Evolutionary conservation across 2,329 filamentous ascomycete species (phyloP), one percentile per base, ranked within the genome.

Genomic region (Alternaria angustiovoidea): DNA sequence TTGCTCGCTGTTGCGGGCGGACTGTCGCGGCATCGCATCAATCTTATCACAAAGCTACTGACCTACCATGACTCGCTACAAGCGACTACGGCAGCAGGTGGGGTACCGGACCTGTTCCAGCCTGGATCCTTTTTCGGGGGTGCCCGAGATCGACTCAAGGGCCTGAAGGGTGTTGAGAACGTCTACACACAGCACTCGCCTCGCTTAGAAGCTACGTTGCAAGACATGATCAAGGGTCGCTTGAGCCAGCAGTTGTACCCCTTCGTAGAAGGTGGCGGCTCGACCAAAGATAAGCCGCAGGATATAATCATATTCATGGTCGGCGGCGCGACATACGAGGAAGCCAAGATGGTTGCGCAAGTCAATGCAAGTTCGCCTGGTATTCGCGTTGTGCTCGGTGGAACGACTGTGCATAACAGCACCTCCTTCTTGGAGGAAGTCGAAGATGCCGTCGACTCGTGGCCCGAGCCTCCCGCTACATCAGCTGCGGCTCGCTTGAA

Each of bases 181-280:
- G 95, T 99, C 28, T 99, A 99, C 78, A 99, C 95, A 0, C 96
- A 99, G 77, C 95, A 99, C 78, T 96, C 93, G 6, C 93, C 96
- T 0, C 86, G 93, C 22, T 80, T 99, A 16, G 94, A 97, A 77
- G 87, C 87, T 24, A 98, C 93, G 0, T 81, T 99, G 18, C 94
- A 97, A 75, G 94, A 94, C 70, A 83, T 99, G 52, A 94, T 98
- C 81, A 97, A 97, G 75, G 96, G 95, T 0, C 88, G 91, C 30
- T 80, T 99, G 59, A 91, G 89, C 71, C 92, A 96, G 72, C 87
- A 93, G 66, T 88, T 95, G 63, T 98, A 96, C 74, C 96, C 95
- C 0, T 99, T 98, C 74, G 87, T 98, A 5, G 95, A 98, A 69
- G 93, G 92, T 7, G 90, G 91, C 16, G 91, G 91, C 2, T 88